Base-by-base conservation (phyloP, 768 basidiomycete genomes). In the Polyporus arcularius region DNA sequence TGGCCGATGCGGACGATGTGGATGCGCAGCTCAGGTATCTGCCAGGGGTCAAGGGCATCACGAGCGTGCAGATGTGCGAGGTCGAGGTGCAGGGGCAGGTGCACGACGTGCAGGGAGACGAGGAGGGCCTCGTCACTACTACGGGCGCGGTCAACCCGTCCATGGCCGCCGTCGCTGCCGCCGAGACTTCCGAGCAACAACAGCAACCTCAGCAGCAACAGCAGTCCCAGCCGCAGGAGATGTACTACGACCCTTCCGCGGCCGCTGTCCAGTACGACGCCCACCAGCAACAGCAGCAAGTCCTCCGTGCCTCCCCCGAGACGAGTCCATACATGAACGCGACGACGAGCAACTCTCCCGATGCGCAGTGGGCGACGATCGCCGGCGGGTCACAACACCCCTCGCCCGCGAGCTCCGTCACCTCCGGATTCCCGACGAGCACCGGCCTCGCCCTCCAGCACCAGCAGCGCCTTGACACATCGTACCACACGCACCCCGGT, bases 81-180 rank as follows among this genome's bases (percentile, higher is more conserved):
- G 79, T 86, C 35, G 87, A 87, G 74, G 80, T 88, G 35, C 75
- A 73, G 26, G 85, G 84, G 3, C 77, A 75, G 46, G 78, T 85
- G 56, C 79, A 79, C 49, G 84, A 85, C 49, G 81, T 86, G 39
- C 75, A 78, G 51, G 83, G 83, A 28, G 83, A 84, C 62, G 83
- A 85, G 67, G 84, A 84, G 60, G 85, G 85, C 15, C 74, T 85
- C 39, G 71, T 84, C 31, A 75, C 81, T 57, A 62, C 71, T 16
- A 65, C 61, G 10, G 62, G 61, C 3, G 21, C 55, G 10, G 58
- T 61, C 15, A 15, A 18, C 42, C 15, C 42, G 42, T 43, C 42
- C 30, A 26, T 31, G 40, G 18, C 47, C 42, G 40, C 58, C 42
- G 48, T 54, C 55, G 56, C 66, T 1, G 67, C 35, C 26, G 61